Percentiles rank a stretch among this genome's conserved stretches.
Conservation (phyloP, 768 basidiomycete genomes). For the Podaxis sp. region DNA sequence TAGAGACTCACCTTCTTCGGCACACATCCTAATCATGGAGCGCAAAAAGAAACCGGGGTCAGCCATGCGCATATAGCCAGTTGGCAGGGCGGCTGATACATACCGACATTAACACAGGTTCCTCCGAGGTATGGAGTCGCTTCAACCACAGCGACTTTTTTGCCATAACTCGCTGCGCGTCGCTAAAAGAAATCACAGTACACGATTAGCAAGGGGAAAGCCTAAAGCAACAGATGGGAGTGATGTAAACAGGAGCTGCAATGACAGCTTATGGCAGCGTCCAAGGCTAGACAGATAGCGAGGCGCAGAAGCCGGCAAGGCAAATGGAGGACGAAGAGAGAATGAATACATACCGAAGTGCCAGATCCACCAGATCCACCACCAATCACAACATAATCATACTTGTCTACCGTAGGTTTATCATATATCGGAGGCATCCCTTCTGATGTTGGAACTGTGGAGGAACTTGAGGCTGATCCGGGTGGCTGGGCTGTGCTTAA, state of each 20-base stretch:
- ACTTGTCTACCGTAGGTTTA: slow-evolving; percentile 58
- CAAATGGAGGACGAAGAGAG: not conserved
- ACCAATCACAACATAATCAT: slow-evolving; percentile 86
- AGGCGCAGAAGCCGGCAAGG: not conserved
- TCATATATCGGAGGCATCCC: slow-evolving; percentile 69
- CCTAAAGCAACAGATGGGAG: not conserved
- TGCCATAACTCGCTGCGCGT: slow-evolving; percentile 87
- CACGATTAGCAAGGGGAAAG: not conserved
- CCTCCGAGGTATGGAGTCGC: slow-evolving; percentile 73
- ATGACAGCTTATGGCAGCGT: not conserved
- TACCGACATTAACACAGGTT: slow-evolving; percentile 97
- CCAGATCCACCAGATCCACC: slow-evolving; percentile 94
- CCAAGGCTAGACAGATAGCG: not conserved
- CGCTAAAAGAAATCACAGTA: slow-evolving; percentile 44
- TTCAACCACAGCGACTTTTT: slow-evolving; percentile 91
- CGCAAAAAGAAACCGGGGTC: not conserved
- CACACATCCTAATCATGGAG: slow-evolving; percentile 67
- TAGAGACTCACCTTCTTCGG: slow-evolving; percentile 78
- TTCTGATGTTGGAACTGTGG: slow-evolving; percentile 23
- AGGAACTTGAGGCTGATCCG: slow-evolving; percentile 3
- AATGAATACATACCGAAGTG: slow-evolving; percentile 58
- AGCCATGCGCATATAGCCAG: not conserved
- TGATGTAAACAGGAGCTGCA: not conserved
- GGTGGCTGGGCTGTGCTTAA: slow-evolving; percentile 2
- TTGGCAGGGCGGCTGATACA: slow-evolving; percentile 23